phyloP scores from a whole-genome alignment of 1,139 yeast genomes.

The Pichia sp. region DNA sequence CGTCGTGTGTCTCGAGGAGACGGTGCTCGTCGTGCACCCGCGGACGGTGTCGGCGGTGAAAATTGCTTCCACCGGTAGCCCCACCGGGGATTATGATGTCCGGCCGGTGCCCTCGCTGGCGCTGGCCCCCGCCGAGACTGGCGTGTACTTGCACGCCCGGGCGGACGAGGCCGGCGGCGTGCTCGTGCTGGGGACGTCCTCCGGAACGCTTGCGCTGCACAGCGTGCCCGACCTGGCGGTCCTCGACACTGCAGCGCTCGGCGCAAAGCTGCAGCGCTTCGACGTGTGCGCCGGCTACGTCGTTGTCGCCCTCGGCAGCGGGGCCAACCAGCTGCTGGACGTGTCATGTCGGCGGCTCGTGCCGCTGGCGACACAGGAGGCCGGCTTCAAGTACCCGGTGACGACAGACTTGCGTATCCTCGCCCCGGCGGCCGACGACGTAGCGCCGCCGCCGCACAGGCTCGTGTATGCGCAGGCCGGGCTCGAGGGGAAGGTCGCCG shows the following conservation, averaged over 20 bases:
- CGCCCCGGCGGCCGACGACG: conserved; percentile 28
- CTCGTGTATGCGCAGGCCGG: conserved; percentile 74
- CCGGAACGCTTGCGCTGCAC: conserved; percentile 8
- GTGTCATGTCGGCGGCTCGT: conserved; percentile 43
- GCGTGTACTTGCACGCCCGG: not conserved
- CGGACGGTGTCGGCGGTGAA: not conserved
- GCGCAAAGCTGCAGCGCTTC: conserved; percentile 15
- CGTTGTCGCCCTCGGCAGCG: conserved; percentile 14
- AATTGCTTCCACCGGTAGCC: not conserved
- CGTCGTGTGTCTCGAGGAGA: conserved; percentile 2
- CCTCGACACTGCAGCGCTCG: conserved; percentile 1
- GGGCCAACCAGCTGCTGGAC: conserved; percentile 1
- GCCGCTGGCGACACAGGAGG: conserved; percentile 50
- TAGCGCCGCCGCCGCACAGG: conserved; percentile 5
- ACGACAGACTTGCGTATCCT: conserved; percentile 57
- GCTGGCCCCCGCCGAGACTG: not conserved
- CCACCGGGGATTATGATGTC: not conserved
- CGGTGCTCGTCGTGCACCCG: conserved; percentile 9
- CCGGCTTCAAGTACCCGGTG: conserved; percentile 66
- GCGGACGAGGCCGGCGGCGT: conserved; percentile 6
- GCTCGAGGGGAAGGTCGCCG: conserved; percentile 81
- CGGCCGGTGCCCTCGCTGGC: not conserved
- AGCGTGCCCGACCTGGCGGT: conserved; percentile 18
- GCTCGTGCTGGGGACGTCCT: conserved; percentile 2
- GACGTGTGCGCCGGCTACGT: conserved; percentile 12